Evolutionary conservation across 495 filamentous ascomycete species (phyloP).

Genomic region (Neurospora discreta): DNA sequence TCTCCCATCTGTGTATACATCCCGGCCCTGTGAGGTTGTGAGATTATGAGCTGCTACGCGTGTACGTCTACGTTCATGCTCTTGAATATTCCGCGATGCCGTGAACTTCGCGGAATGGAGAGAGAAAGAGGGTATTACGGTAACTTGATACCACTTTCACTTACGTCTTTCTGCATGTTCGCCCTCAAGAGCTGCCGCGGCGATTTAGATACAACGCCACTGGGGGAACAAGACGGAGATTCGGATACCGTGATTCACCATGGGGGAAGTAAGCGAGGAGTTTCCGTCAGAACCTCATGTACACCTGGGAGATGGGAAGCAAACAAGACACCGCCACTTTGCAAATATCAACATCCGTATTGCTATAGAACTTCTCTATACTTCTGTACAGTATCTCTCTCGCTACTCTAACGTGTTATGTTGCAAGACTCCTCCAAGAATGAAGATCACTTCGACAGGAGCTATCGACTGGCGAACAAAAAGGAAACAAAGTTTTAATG

Average conservation of each 20-base stretch:
- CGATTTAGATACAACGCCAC: not conserved
- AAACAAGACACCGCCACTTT: not conserved
- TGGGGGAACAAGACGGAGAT: not conserved
- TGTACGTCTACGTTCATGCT: not conserved
- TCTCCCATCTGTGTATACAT: not conserved
- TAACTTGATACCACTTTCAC: not conserved
- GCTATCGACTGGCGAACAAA: not conserved
- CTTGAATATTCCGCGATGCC: not conserved
- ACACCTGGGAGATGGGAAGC: not conserved
- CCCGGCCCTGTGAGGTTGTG: not conserved
- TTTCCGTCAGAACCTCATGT: not conserved
- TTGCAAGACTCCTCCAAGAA: not conserved
- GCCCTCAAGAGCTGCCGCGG: not conserved
- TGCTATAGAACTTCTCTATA: not conserved
- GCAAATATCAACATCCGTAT: not conserved
- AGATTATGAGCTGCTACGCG: not conserved
- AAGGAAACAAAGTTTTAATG: not conserved
- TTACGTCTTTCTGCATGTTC: not conserved
- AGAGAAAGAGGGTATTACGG: not conserved
- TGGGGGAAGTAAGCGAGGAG: not conserved
- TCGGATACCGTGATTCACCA: not conserved
- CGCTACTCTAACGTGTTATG: not conserved
- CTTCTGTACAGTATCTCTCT: not conserved
- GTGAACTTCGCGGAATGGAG: not conserved
- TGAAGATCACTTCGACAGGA: not conserved